Evolutionary conservation across 1,284 basidiomycete genomes (phyloP).

Genomic region (Malassezia sp.): DNA sequence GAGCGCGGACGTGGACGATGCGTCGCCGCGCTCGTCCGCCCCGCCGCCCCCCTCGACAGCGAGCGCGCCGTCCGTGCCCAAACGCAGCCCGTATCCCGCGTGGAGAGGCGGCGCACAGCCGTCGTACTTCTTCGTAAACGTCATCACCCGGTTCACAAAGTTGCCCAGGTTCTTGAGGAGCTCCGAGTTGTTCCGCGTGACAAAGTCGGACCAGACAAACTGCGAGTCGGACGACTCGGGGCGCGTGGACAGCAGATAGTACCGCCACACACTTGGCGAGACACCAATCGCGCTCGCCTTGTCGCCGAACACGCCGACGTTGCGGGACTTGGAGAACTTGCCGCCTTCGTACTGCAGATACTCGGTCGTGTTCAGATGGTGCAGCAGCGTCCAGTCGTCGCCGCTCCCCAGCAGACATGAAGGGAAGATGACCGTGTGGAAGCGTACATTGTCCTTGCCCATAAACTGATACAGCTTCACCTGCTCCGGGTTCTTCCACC

Average conservation of each 20-base stretch:
- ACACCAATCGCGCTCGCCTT: conserved; percentile 85
- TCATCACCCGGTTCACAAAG: conserved; percentile 88
- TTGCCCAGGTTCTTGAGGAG: conserved; percentile 95
- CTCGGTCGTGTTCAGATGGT: conserved; percentile 91
- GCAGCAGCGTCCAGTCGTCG: conserved; percentile 81
- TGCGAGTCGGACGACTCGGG: conserved; percentile 89
- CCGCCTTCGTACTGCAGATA: conserved; percentile 97
- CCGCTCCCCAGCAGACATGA: conserved; percentile 80
- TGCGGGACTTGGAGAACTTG: conserved; percentile 96
- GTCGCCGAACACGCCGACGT: conserved; percentile 93
- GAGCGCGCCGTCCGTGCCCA: conserved; percentile 22
- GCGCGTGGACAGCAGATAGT: conserved; percentile 82
- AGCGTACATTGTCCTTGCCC: conserved; percentile 68
- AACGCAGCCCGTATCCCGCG: conserved; percentile 24
- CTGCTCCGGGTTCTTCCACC: conserved; percentile 91
- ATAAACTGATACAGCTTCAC: conserved; percentile 96
- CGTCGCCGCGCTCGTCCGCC: no score
- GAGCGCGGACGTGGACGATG: conserved; percentile 18
- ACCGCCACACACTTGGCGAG: conserved; percentile 88
- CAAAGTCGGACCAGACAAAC: conserved; percentile 95
- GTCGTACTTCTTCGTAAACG: conserved; percentile 82
- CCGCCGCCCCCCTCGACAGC: no score
- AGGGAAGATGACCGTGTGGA: conserved; percentile 95
- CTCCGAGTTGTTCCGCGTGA: conserved; percentile 84
- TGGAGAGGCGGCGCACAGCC: conserved; percentile 54